Evolutionary conservation across 148 eudicot species (phyloP).

Genomic region (Nepenthes mirabilis): DNA sequence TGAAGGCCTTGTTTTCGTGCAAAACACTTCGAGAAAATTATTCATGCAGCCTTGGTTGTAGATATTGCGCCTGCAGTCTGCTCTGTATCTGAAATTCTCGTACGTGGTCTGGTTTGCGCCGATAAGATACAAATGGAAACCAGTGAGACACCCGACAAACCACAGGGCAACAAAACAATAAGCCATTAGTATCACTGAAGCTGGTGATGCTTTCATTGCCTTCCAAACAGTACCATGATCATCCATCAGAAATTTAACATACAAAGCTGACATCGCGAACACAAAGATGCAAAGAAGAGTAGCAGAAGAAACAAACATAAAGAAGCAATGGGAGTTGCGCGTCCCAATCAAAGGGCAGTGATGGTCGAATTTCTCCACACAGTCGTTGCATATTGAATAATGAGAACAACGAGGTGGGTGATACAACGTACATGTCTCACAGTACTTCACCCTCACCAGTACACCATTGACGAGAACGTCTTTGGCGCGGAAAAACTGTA

Average conservation of each 20-base stretch:
- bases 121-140: constrained; percentile 84
- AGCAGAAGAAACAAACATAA: constrained; percentile 73
- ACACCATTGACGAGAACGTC: no score
- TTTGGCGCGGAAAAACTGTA: no score
- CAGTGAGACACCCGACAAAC: constrained; percentile 98
- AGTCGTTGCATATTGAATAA: constrained; percentile 93
- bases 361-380: constrained; percentile 93
- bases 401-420: constrained; percentile 98
- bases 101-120: constrained; percentile 57
- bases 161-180: constrained; percentile 73
- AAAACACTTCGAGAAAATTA: background rate
- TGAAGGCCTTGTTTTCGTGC: background rate
- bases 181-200: constrained; percentile 74
- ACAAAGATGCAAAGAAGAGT: constrained; percentile 81
- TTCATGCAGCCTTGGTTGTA: background rate
- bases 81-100: background rate
- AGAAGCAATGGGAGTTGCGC: constrained; percentile 94
- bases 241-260: constrained; percentile 78
- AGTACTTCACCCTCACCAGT: constrained; percentile 72
- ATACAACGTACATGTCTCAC: constrained; percentile 95
- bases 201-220: constrained; percentile 96
- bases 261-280: constrained; percentile 73
- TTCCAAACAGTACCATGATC: constrained; percentile 71
- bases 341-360: constrained; percentile 99
- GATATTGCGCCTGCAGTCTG: background rate